Evolutionary conservation across 2,329 filamentous ascomycete genomes (phyloP), one percentile per base, ranked within the genome.

Genomic region (Teratosphaeria viscida): DNA sequence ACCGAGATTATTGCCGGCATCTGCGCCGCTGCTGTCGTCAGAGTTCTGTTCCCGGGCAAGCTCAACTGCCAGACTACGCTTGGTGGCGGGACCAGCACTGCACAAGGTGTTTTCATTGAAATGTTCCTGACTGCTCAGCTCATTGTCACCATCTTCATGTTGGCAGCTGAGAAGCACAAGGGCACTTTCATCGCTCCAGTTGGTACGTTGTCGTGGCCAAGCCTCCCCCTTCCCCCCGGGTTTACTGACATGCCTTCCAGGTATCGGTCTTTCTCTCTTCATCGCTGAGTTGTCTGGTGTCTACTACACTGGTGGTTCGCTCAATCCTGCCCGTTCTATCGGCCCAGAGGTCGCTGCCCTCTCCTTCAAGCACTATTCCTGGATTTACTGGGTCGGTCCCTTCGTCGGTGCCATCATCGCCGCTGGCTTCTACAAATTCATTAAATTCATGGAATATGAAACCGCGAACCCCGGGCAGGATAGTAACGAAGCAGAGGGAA

Each of bases 231-330:
- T 39, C 11, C 6, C 10, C 11, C 16, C 37, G 37, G 16, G 2
- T 16, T 1, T 23, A 49, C 43, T 49, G 19, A 49, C 10, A 26
- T 49, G n/a, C 3, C 19, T n/a, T 2, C 5, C 43, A 49, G 43
- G 85, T 14, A 89, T 90, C 63, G 88, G 88, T 1, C 73, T 89
- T 2, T 78, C 87, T 0, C 79, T 90, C 56, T 90, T 90, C 71
- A 80, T 89, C 53, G 64, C 64, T 16, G 52, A 59, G 52, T 16
- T 59, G 8, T 47, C 53, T 8, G 52, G 66, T 29, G 64, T 68
- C 49, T 67, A 63, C 58, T 72, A 68, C 59, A 73, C 71, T 8
- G 71, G 71, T 34, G 70, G 61, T 23, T 68, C 64, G 12, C 62
- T 73, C 27, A 73, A 72, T 57, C 71, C 71, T n/a, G 69, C 70